A percentile compares a stretch with the other conserved stretches of the same genome.
Conservation (phyloP, 148 eudicot species). For the Persicaria maculosa region DNA sequence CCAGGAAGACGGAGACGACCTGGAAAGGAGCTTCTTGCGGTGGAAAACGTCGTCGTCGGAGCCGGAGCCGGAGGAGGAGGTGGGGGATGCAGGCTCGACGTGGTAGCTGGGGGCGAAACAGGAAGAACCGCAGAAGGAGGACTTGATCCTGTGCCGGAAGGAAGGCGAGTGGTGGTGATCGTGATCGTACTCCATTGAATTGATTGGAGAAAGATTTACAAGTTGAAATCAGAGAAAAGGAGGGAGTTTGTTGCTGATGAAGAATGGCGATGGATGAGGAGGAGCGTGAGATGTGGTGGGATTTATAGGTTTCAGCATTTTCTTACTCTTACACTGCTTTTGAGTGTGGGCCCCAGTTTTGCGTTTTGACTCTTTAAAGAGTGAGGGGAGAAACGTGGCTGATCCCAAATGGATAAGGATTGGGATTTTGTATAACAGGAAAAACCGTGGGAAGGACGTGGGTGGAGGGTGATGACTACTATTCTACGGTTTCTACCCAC, state of each 20-base stretch:
- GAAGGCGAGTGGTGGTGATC: conserved; percentile 18
- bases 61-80: conserved; percentile 7
- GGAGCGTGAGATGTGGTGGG: background rate
- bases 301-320: too few species aligned
- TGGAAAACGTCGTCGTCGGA: conserved; percentile 12
- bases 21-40: background rate
- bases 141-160: conserved; percentile 22
- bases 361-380: background rate
- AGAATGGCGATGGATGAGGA: background rate
- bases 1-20: conserved; percentile 17
- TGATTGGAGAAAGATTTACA: background rate
- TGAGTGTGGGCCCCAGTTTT: too few species aligned
- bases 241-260: background rate
- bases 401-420: background rate
- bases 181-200: conserved; percentile 17
- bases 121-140: conserved; percentile 17
- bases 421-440: background rate
- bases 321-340: too few species aligned
- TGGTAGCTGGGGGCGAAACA: background rate
- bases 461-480: too few species aligned
- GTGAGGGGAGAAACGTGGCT: background rate
- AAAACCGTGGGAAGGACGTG: background rate
- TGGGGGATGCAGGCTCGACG: background rate
- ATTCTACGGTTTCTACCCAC: too few species aligned
- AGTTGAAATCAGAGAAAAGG: background rate